These are phyloP conservation scores for Fusarium cyanostomum DNA, from an alignment of 2,329 filamentous ascomycete species.

Conservation along the genomic window DNA sequence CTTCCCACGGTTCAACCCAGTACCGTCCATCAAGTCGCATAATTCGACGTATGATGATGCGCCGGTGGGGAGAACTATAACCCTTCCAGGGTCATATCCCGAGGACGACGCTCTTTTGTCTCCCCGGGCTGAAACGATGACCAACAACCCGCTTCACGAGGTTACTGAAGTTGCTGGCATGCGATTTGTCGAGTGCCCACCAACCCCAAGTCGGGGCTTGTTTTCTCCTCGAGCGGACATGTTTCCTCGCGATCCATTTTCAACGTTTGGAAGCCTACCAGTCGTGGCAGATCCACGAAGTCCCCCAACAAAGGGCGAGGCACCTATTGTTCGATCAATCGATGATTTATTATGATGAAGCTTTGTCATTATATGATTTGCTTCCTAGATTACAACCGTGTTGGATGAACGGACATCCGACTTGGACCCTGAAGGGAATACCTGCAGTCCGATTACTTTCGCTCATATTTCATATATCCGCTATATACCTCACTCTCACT, in stretches of 20 bases:
- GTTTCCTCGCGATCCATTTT: constrained; percentile 64
- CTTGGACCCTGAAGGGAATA: neutral
- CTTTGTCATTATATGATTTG: neutral
- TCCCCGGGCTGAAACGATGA: constrained; percentile 77
- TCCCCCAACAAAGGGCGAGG: constrained; percentile 77
- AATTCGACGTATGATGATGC: constrained; percentile 26
- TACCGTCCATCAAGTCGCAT: constrained; percentile 6
- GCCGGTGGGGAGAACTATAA: constrained; percentile 49
- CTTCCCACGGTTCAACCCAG: constrained; percentile 38
- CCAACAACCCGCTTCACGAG: constrained; percentile 70
- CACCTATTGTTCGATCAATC: constrained; percentile 80
- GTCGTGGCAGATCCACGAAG: constrained; percentile 74
- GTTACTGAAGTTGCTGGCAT: constrained; percentile 56
- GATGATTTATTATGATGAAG: constrained; percentile 73
- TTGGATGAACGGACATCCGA: constrained; percentile 10
- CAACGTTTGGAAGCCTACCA: constrained; percentile 60
- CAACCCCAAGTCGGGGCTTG: constrained; percentile 61
- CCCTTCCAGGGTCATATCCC: constrained; percentile 47
- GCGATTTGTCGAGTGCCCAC: constrained; percentile 62
- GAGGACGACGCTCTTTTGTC: constrained; percentile 71
- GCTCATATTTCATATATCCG: constrained; percentile 13
- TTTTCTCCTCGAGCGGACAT: constrained; percentile 63
- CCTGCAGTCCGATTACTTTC: constrained; percentile 5
- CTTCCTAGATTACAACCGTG: neutral
- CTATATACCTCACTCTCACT: constrained; percentile 14